phyloP scores from a whole-genome alignment of 371 early-diverging fungal species.

The Mucor racemosus region DNA sequence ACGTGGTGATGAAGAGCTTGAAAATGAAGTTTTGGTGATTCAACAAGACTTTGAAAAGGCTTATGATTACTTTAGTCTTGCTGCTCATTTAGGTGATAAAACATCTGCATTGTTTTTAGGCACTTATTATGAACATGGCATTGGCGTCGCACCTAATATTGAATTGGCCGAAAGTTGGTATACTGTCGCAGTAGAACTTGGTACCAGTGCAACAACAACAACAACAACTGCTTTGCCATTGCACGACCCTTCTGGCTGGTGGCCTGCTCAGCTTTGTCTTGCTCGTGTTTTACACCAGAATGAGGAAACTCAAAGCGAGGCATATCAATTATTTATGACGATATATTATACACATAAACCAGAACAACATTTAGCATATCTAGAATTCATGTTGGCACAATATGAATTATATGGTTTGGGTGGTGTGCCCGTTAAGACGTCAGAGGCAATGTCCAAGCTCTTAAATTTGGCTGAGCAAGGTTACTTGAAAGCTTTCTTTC shows the following conservation, averaged over 20 bases:
- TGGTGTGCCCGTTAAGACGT: conserved; percentile 23
- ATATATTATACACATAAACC: conserved; percentile 24
- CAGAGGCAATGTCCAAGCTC: conserved; percentile 28
- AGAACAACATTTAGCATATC: conserved; percentile 19
- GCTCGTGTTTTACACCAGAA: conserved; percentile 41
- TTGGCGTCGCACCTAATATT: conserved; percentile 27
- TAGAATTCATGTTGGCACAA: conserved; percentile 34
- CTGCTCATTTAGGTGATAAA: conserved; percentile 40
- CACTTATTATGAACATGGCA: conserved; percentile 44
- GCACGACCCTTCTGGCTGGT: conserved; percentile 30
- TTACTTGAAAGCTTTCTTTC: conserved; percentile 37
- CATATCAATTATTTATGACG: conserved; percentile 26
- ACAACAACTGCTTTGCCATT: conserved; percentile 8
- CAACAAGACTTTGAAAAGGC: conserved; percentile 37
- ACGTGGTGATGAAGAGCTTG: conserved; percentile 6
- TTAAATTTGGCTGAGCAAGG: conserved; percentile 32
- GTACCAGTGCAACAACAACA: neutral
- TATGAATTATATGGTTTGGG: conserved; percentile 46
- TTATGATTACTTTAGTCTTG: conserved; percentile 37
- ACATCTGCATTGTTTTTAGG: conserved; percentile 45
- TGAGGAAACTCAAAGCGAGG: conserved; percentile 23
- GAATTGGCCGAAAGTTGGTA: conserved; percentile 37
- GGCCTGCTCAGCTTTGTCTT: conserved; percentile 45
- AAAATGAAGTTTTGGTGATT: conserved; percentile 13
- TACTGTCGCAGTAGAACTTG: conserved; percentile 29